Conservation (phyloP, 441 rosid species). For the Erodium moschatum region DNA sequence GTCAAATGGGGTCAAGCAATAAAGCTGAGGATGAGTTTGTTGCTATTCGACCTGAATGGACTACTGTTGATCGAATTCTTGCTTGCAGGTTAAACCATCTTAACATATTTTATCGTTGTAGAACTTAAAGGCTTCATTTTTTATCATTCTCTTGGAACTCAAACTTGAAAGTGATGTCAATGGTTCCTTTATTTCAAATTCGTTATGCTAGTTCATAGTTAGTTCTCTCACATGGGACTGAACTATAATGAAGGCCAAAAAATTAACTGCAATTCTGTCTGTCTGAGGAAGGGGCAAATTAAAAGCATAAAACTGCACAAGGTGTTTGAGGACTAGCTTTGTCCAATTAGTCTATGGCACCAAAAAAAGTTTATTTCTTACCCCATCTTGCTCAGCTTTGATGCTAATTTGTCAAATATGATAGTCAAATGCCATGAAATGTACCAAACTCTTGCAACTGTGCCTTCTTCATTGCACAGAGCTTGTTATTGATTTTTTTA, state of each 20-base stretch:
- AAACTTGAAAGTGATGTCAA: background rate
- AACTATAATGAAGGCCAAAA: background rate
- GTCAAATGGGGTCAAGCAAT: constrained; percentile 57
- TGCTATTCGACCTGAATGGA: constrained; percentile 97
- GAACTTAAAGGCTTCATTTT: background rate
- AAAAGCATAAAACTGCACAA: background rate
- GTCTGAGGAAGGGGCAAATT: background rate
- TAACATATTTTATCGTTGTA: constrained; percentile 14
- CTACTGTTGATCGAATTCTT: constrained; percentile 92
- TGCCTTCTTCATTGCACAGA: background rate
- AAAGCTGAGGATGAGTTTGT: constrained; percentile 73
- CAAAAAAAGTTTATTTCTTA: background rate
- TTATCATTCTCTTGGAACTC: too few species aligned
- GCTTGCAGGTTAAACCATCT: constrained; percentile 63
- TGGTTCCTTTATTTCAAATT: background rate
- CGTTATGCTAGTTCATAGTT: constrained; percentile 10
- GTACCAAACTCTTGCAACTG: background rate
- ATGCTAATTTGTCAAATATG: background rate
- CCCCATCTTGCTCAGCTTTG: background rate
- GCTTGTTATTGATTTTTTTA: background rate
- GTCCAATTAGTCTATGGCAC: background rate
- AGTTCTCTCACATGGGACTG: background rate
- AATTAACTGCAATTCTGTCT: constrained; percentile 1
- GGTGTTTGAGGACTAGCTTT: constrained; percentile 2
- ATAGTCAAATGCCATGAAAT: background rate